phyloP scores from a whole-genome alignment of 169 alveolate genomes.

The Plasmodium reichenowi region DNA sequence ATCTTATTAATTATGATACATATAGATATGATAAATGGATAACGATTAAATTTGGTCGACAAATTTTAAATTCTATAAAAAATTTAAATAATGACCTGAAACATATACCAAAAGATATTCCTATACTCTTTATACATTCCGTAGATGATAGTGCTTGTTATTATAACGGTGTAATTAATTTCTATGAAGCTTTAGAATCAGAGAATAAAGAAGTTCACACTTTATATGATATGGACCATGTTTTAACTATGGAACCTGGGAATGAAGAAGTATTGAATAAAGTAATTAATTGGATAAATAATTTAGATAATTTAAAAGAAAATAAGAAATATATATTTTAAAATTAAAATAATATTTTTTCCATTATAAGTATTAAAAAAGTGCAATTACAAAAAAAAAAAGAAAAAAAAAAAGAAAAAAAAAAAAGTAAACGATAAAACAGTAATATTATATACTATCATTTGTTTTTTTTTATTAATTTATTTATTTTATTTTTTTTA shows the following conservation, averaged over 20 bases:
- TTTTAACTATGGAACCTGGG: constrained; percentile 9
- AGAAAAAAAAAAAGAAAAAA: too few species aligned
- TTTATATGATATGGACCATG: constrained; percentile 6
- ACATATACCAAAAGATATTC: constrained; percentile 12
- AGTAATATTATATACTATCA: too few species aligned
- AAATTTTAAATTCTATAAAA: neutral
- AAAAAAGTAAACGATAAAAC: too few species aligned
- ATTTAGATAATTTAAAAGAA: neutral
- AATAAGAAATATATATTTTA: neutral
- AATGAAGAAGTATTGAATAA: constrained; percentile 8
- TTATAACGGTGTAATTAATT: constrained; percentile 10
- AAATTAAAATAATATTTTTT: too few species aligned
- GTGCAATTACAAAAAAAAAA: too few species aligned
- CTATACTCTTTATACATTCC: constrained; percentile 1
- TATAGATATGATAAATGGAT: constrained; percentile 3
- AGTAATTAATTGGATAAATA: constrained; percentile 7
- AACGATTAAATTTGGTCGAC: constrained; percentile 8
- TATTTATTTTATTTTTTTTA: too few species aligned
- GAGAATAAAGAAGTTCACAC: constrained; percentile 11
- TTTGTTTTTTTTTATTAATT: too few species aligned
- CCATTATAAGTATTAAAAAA: too few species aligned
- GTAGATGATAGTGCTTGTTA: constrained; percentile 9
- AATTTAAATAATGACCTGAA: constrained; percentile 3
- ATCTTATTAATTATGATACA: neutral
- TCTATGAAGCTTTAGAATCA: neutral